A percentile compares a stretch with the other conserved stretches of the same genome.
Evolutionary conservation across 371 early-diverging fungal species (phyloP).

Genomic region (Rhizopus sp.): DNA sequence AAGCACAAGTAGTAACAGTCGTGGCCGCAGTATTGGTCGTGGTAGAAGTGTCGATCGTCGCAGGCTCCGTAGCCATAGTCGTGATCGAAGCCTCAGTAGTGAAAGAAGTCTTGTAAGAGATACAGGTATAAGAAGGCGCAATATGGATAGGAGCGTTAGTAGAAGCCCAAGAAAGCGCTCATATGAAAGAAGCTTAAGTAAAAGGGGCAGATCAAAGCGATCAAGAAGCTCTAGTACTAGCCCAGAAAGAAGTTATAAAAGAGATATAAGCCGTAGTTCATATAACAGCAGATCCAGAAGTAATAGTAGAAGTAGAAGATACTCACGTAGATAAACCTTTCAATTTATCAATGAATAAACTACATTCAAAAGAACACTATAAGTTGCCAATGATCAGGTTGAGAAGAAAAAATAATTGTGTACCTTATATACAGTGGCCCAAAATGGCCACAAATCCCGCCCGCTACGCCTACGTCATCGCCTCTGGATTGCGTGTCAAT

Average conservation of each 20-base stretch:
- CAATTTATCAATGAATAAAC: neutral
- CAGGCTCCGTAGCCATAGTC: neutral
- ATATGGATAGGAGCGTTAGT: neutral
- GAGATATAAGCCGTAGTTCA: neutral
- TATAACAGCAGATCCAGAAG: neutral
- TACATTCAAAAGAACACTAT: too few species aligned
- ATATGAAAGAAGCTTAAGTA: too few species aligned
- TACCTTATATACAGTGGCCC: neutral
- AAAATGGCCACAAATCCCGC: too few species aligned
- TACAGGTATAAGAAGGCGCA: neutral
- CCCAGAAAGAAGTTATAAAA: too few species aligned
- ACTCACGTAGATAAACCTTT: neutral
- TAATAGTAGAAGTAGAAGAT: neutral
- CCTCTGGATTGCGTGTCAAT: slow-evolving; percentile 10
- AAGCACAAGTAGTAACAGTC: neutral
- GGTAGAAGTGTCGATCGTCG: neutral
- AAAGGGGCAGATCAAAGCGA: too few species aligned
- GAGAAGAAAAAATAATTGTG: neutral
- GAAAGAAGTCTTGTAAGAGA: neutral
- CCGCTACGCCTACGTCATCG: slow-evolving; percentile 1
- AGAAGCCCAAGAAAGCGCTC: neutral
- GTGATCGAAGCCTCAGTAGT: neutral
- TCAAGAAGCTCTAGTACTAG: too few species aligned
- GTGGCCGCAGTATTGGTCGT: neutral
- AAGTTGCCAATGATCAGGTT: neutral